phyloP scores from a whole-genome alignment of 768 basidiomycete species.

The Boletus rubescentipes region DNA sequence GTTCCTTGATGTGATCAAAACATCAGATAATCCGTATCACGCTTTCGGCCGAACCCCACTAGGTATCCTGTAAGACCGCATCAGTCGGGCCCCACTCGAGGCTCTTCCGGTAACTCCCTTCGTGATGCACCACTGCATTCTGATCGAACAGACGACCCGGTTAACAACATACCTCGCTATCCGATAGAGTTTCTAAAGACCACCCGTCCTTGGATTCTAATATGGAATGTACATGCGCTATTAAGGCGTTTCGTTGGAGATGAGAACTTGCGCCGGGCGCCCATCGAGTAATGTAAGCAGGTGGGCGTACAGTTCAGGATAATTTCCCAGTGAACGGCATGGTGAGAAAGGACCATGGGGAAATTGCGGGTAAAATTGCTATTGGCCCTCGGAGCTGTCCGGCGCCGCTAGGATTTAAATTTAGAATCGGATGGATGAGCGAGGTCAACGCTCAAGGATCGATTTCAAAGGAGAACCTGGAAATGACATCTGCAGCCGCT shows the following conservation, averaged over 20 bases:
- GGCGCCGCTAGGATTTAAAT: not conserved
- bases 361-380: constrained; percentile 3
- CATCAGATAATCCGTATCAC: not conserved
- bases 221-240: not conserved
- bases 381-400: constrained; percentile 12
- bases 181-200: too few relatives aligned
- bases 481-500: too few relatives aligned
- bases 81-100: not conserved
- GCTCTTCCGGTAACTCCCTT: not conserved
- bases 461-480: not conserved
- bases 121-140: not conserved
- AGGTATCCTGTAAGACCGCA: too few relatives aligned
- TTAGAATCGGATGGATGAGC: not conserved
- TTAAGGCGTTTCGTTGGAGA: constrained; percentile 2
- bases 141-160: not conserved
- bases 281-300: not conserved
- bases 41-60: constrained; percentile 10
- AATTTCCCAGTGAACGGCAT: not conserved
- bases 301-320: not conserved
- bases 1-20: not conserved
- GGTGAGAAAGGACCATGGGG: not conserved
- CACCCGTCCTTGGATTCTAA: too few relatives aligned
- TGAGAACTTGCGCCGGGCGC: not conserved
- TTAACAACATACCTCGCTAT: too few relatives aligned
- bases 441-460: not conserved